Conservation (phyloP, 805 yeast species). For the Schizosaccharomyces octosporus region DNA sequence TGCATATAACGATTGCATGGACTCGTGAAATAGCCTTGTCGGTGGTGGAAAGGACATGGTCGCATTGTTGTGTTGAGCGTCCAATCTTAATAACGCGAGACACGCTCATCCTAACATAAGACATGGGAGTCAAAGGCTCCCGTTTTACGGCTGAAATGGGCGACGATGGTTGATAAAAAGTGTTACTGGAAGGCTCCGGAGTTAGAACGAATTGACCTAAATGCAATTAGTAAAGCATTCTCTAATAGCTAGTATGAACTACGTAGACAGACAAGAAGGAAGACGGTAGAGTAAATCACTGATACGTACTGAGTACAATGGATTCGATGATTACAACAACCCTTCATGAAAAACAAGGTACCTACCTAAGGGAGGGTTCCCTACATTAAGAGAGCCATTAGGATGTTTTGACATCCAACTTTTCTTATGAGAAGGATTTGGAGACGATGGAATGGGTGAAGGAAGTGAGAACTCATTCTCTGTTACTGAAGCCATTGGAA, state of each 20-base stretch:
- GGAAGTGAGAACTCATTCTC: not conserved
- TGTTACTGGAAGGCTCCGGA: not conserved
- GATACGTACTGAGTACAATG: too few relatives aligned
- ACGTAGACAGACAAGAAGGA: too few relatives aligned
- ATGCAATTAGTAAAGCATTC: not conserved
- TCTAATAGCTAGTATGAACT: not conserved
- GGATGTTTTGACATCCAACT: not conserved
- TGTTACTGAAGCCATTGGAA: not conserved
- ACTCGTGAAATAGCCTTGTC: not conserved
- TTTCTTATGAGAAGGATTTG: not conserved
- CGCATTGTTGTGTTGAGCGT: not conserved
- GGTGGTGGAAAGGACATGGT: not conserved
- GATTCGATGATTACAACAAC: too few relatives aligned
- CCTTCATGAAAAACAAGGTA: too few relatives aligned
- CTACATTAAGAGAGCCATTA: not conserved
- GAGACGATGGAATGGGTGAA: not conserved
- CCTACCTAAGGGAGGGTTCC: not conserved
- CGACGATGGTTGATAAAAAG: not conserved
- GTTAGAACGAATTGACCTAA: not conserved
- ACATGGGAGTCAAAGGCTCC: not conserved
- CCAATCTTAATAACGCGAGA: not conserved
- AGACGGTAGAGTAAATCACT: too few relatives aligned
- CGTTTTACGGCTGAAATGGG: not conserved
- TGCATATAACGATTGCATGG: not conserved
- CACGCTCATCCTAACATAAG: not conserved